Evolutionary conservation across 176 grass and related monocot species (phyloP), one percentile per base, ranked within the genome.

Genomic region (Puya raimondii): DNA sequence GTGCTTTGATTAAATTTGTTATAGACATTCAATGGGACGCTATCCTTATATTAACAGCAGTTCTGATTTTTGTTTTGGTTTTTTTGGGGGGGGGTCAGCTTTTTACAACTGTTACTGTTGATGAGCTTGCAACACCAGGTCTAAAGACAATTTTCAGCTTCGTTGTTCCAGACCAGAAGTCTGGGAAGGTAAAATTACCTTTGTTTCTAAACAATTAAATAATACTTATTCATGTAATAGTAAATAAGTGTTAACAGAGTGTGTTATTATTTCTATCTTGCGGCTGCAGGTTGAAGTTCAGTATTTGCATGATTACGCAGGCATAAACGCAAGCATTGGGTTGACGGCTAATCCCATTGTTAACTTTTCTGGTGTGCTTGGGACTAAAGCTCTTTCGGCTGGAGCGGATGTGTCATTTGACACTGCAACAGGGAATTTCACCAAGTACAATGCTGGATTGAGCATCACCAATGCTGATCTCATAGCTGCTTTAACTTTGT

Each of bases 341-440:
- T 69, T 96, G 59, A 90, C 78, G 57, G 52, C 91, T 53, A 90
- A 90, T 80, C 91, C 91, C 79, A 84, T 80, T 59, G 76, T 96
- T 78, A 86, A 78, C 50, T 52, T 96, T 68, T 90, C 91, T 85
- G 79, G 75, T 68, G 87, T 90, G 49, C 85, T 95, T 72, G 91
- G 87, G 50, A 87, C 76, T 61, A 82, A 81, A 71, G 74, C 74
- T 54, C 64, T 96, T 50, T 90, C 81, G 58, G 76, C 90, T 75
- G 91, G 84, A 56, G 84, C 86, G 67, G 91, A 96, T 61, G 73
- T 83, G 68, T 83, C 87, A 80, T 96, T 90, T 72, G 87, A 90
- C 64, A 87, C 81, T 0, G 78, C 81, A 1, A 85, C 65, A 47
- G 79, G 91, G 26, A 85, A 90, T 87, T 84, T 90, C 76, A 85